Evolutionary conservation across 305 asterid species (phyloP), one percentile per base, ranked within the genome.

Genomic region (Solanum hybrid): DNA sequence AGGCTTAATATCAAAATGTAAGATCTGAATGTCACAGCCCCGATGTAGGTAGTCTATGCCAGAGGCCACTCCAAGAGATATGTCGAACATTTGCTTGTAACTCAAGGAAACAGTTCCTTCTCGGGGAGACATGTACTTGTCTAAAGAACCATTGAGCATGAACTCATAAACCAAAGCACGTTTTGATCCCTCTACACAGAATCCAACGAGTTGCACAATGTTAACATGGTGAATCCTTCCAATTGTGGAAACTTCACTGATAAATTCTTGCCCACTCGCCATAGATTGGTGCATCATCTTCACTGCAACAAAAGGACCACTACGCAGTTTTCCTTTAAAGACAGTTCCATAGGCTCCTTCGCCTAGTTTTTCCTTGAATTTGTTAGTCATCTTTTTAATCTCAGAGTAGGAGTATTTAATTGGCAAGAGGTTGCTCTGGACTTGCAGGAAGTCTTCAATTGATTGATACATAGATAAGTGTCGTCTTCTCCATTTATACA

Each of bases 1-100:
- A 73, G 95, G 95, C 79, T 94, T 94, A 71, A 93, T 94, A 56
- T 91, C 95, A 17, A 93, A 94, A 88, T 93, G 96, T 16, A 92
- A 86, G 42, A 94, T 94, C 76, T 90, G 93, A 87, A 93, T 92
- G 22, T 90, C 91, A 14, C 95, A 93, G 1, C 95, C 95, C 38
- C 89, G 87, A 35, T 94, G 95, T 85, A 94, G 78, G 85, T 94
- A 94, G 80, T 90, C 91, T 35, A 94, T 85, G 32, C 94, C 95
- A 31, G 85, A 72, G 69, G 94, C 94, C 29, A 93, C 92, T 27
- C 94, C 94, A 56, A 92, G 91, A 14, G 93, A 92, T 80, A 94
- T 93, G 14, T 90, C 93, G 4, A 80, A 92, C 94, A 90, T 90
- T 75, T 34, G 92, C 16, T 88, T 89, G 35, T 89, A 91, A 24